phyloP scores from a whole-genome alignment of 257 asterid species.

The Mentha longifolia region DNA sequence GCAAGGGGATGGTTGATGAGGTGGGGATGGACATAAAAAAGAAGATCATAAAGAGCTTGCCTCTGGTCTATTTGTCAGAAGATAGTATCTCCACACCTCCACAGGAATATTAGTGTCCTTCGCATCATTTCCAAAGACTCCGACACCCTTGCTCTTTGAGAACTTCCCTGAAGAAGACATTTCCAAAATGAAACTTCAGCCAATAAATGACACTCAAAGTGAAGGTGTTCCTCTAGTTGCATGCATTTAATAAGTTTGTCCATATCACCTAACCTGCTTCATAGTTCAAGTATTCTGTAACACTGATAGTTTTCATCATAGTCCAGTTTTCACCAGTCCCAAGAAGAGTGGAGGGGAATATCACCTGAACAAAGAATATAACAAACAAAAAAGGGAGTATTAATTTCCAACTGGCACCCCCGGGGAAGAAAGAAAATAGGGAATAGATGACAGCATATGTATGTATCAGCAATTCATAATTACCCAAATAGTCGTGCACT shows the following conservation, averaged over 20 bases:
- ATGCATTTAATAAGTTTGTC: slow-evolving; percentile 19
- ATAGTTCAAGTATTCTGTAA: slow-evolving; percentile 92
- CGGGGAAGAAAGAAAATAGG: slow-evolving; percentile 11
- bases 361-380: slow-evolving; percentile 59
- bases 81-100: slow-evolving; percentile 98
- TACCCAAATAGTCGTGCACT: slow-evolving; percentile 6
- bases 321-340: slow-evolving; percentile 99
- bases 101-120: slow-evolving; percentile 87
- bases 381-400: background rate
- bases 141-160: slow-evolving; percentile 91
- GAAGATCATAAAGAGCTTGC: slow-evolving; percentile 47
- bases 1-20: slow-evolving; percentile 17
- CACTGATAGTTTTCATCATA: slow-evolving; percentile 95
- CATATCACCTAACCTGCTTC: slow-evolving; percentile 80
- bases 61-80: slow-evolving; percentile 96
- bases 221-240: slow-evolving; percentile 13
- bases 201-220: slow-evolving; percentile 3
- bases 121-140: slow-evolving; percentile 97
- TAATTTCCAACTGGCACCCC: background rate
- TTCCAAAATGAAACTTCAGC: slow-evolving; percentile 12
- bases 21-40: slow-evolving; percentile 5
- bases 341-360: slow-evolving; percentile 93
- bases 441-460: slow-evolving; percentile 4
- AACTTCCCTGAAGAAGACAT: slow-evolving; percentile 66
- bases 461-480: slow-evolving; percentile 11